Percentiles rank a stretch among this genome's conserved stretches.
These are phyloP conservation scores for Aegle marmelos DNA, from an alignment of 345 rosid species.

Conservation along the genomic window DNA sequence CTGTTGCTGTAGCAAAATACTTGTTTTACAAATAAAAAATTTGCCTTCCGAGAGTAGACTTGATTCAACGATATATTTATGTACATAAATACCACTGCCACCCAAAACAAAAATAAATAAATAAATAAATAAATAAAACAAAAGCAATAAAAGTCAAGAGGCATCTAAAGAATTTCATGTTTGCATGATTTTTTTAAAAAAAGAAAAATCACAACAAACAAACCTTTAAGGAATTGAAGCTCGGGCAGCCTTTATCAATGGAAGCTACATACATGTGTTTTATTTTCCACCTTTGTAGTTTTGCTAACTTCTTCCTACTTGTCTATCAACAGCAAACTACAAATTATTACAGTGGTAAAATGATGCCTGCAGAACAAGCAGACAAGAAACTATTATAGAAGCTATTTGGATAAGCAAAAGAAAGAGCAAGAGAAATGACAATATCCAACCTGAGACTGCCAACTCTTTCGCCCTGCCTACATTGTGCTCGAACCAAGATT, in stretches of 20 bases:
- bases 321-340: conserved; percentile 13
- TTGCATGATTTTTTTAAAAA: background rate
- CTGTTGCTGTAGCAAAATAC: conserved; percentile 5
- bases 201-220: background rate
- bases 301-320: conserved; percentile 23
- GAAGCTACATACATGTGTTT: background rate
- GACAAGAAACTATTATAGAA: background rate
- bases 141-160: background rate
- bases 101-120: background rate
- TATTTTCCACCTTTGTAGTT: conserved; percentile 9
- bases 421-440: background rate
- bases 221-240: conserved; percentile 22
- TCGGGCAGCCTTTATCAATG: background rate
- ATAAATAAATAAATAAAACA: background rate
- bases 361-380: conserved; percentile 19
- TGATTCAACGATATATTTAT: conserved; percentile 10
- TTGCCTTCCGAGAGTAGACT: background rate
- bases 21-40: background rate
- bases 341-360: conserved; percentile 6
- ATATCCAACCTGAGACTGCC: conserved; percentile 33
- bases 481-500: conserved; percentile 7
- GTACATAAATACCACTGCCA: conserved; percentile 25
- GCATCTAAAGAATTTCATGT: background rate
- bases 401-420: background rate
- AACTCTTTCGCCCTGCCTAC: background rate